Evolutionary conservation across 306 rosid species (phyloP).

Genomic region (Vicia sativa): DNA sequence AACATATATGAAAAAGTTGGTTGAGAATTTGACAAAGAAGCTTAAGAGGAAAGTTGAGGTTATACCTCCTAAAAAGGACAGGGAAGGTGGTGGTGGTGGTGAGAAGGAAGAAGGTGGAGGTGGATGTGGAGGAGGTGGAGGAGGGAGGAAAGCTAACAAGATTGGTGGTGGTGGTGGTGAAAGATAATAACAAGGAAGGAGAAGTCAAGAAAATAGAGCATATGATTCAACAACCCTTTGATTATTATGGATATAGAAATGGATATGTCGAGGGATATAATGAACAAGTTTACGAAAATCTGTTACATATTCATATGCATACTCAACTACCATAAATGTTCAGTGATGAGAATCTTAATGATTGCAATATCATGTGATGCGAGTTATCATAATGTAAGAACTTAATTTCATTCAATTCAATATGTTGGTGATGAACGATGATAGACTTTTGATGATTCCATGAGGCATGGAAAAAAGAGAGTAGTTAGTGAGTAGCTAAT

Average conservation of each 20-base stretch:
- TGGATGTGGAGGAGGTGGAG: conserved; percentile 35
- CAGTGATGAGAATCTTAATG: conserved; percentile 94
- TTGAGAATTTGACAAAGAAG: conserved; percentile 47
- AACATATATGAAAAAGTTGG: conserved; percentile 68
- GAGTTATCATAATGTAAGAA: neutral
- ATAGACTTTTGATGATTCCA: conserved; percentile 2
- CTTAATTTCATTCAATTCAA: conserved; percentile 22
- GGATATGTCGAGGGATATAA: conserved; percentile 29
- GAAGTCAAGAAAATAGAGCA: conserved; percentile 40
- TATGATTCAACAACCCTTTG: conserved; percentile 34
- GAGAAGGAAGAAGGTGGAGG: conserved; percentile 18
- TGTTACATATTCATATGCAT: conserved; percentile 43
- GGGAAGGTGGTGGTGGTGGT: conserved; percentile 22
- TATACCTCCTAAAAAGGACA: conserved; percentile 70
- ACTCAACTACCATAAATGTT: conserved; percentile 64
- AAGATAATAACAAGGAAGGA: conserved; percentile 21
- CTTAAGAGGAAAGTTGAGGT: conserved; percentile 69
- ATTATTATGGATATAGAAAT: conserved; percentile 23
- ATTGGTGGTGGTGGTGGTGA: conserved; percentile 17
- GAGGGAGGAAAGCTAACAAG: conserved; percentile 41
- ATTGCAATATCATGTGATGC: conserved; percentile 76
- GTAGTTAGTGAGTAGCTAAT: conserved; percentile 9
- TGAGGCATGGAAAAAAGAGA: conserved; percentile 4
- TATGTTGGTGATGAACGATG: neutral
- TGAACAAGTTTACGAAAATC: conserved; percentile 44